Evolutionary conservation across 2,329 filamentous ascomycete genomes (phyloP), one percentile per base, ranked within the genome.

Genomic region (Raffaelea arxii): DNA sequence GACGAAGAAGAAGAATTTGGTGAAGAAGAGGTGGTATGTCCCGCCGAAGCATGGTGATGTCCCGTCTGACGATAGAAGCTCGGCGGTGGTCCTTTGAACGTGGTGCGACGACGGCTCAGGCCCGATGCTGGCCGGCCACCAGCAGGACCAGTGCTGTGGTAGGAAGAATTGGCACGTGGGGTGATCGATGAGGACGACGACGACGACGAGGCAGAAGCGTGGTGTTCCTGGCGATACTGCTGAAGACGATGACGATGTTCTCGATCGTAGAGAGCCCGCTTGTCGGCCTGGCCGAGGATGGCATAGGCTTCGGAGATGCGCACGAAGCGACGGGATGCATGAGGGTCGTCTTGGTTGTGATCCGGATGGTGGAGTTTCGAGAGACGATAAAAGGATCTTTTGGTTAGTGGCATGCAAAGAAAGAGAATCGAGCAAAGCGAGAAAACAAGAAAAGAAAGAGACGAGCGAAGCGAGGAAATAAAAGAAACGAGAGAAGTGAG

Each of bases 331-430:
- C 77, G 68, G 4, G 81, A 72, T 51, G 90, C 85, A 49, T 68
- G 61, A 4, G 86, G 84, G 65, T 95, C 84, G 55, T 76, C 61
- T 50, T 75, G 86, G 71, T 97, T 94, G 61, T 82, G 80, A 72
- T 98, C 92, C 1, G 92, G 92, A 65, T 98, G 92, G 74, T 95
- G 84, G 46, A 76, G 69, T 67, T 96, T 94, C 59, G 89, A 95
- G 62, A 97, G 85, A 51, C 75, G 67, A 74, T 96, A 97, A 77
- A 96, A 98, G 55, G 78, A 78, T 58, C 77, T 82, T 48, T 24
- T 1, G 4, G 2, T 44, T 35, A n/a, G n/a, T n/a, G n/a, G n/a
- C 7, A 25, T n/a, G n/a, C n/a, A n/a, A n/a, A n/a, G n/a, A n/a
- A n/a, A n/a, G n/a, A n/a, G n/a, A n/a, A n/a, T n/a, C n/a, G n/a